phyloP scores from a whole-genome alignment of 306 rosid species.

The Medicago arabica region DNA sequence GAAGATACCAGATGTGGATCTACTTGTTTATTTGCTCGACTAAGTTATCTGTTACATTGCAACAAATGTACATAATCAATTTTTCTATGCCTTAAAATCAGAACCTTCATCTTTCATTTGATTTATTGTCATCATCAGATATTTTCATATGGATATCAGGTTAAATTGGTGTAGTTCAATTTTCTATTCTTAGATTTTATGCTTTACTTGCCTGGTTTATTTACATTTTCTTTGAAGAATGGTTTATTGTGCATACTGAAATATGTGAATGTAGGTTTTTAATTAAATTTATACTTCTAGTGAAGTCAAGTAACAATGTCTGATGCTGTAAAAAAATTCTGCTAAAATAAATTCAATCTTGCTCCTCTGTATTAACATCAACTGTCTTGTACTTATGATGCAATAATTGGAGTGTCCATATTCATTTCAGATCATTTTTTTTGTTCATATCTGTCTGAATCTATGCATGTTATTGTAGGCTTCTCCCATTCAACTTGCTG shows the following conservation, averaged over 20 bases:
- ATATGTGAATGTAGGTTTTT: constrained; percentile 9
- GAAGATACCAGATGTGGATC: constrained; percentile 12
- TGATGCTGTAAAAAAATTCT: not conserved
- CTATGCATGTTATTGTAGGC: constrained; percentile 57
- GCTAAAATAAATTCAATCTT: not conserved
- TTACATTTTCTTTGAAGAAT: not conserved
- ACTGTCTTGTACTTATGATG: constrained; percentile 10
- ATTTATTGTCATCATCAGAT: constrained; percentile 29
- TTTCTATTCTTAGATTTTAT: constrained; percentile 9
- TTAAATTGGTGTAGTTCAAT: constrained; percentile 1
- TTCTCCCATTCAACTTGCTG: constrained; percentile 89
- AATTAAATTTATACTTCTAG: not conserved
- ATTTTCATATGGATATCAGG: constrained; percentile 10
- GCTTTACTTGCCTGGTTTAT: constrained; percentile 14
- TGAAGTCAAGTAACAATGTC: not conserved
- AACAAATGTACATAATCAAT: not conserved
- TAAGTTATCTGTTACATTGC: constrained; percentile 9
- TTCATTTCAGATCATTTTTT: not conserved
- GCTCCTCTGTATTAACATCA: not conserved
- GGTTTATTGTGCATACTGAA: not conserved
- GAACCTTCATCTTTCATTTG: constrained; percentile 5
- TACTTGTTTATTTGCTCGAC: constrained; percentile 30
- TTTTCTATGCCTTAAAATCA: not conserved
- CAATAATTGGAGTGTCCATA: not conserved
- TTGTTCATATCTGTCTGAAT: constrained; percentile 4